Evolutionary conservation across 352 stramenopile species (phyloP).

Genomic region (Globisporangium paddicum): DNA sequence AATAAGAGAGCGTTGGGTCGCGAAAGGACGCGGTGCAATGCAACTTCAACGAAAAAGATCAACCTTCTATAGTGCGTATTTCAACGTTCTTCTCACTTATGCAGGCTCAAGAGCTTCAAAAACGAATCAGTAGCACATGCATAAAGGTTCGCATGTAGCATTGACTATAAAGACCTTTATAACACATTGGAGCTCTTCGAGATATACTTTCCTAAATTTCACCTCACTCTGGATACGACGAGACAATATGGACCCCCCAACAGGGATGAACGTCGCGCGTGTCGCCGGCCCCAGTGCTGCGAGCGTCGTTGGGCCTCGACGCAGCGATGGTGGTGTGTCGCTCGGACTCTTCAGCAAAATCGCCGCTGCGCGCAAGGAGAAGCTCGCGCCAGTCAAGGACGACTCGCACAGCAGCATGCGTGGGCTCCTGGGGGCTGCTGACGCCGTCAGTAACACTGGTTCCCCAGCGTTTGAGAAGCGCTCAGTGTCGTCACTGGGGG

Average conservation of each 20-base stretch:
- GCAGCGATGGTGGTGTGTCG: slow-evolving; percentile 36
- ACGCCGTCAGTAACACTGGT: background rate
- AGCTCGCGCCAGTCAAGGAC: slow-evolving; percentile 26
- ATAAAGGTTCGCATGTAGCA: too few species aligned
- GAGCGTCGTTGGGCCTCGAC: background rate
- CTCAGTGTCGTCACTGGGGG: background rate
- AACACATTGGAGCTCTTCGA: background rate
- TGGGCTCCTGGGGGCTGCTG: background rate
- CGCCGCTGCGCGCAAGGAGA: slow-evolving; percentile 61
- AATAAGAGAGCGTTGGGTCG: background rate
- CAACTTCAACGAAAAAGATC: background rate
- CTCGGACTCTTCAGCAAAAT: slow-evolving; percentile 77
- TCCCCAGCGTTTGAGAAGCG: background rate
- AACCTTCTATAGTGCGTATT: background rate
- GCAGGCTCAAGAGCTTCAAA: too few species aligned
- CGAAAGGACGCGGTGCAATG: slow-evolving; percentile 5
- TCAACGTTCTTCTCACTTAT: background rate
- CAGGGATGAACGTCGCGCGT: background rate
- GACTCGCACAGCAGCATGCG: slow-evolving; percentile 7
- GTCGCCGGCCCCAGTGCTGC: background rate
- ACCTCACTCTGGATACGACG: background rate
- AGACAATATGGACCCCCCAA: background rate
- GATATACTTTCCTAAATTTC: background rate
- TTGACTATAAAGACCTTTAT: background rate
- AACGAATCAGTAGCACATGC: too few species aligned